A percentile compares a stretch with the other conserved stretches of the same genome.
phyloP scores from a whole-genome alignment of 1,284 basidiomycete species.

The Termitomyces sp. region DNA sequence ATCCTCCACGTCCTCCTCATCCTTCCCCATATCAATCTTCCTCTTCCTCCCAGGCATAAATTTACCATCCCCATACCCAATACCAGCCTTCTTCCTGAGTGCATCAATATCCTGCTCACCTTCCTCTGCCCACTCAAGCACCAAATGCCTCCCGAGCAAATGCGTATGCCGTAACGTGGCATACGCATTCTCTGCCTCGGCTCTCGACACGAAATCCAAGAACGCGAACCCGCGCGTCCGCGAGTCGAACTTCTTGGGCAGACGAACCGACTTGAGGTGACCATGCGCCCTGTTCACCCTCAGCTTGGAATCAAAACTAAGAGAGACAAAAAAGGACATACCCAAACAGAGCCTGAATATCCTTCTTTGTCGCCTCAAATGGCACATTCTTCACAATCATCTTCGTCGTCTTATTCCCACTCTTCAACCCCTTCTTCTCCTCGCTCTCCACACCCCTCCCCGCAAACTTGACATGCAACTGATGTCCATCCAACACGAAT shows the following conservation, averaged over 20 bases:
- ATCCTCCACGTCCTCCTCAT: constrained; percentile 33
- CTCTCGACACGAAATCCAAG: constrained; percentile 84
- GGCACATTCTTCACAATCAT: constrained; percentile 97
- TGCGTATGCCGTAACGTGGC: constrained; percentile 69
- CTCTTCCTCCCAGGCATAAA: constrained; percentile 66
- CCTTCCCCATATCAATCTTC: constrained; percentile 54
- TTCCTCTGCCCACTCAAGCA: constrained; percentile 91
- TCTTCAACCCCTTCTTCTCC: constrained; percentile 38
- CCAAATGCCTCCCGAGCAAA: constrained; percentile 91
- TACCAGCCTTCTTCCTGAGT: constrained; percentile 75
- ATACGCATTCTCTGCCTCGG: constrained; percentile 74
- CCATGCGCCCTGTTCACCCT: constrained; percentile 67
- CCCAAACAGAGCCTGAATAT: constrained; percentile 85
- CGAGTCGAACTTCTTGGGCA: constrained; percentile 85
- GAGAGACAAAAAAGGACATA: constrained; percentile 33
- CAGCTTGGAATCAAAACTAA: constrained; percentile 3
- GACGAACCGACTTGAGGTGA: constrained; percentile 84
- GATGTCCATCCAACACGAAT: constrained; percentile 85
- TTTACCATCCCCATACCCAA: constrained; percentile 63
- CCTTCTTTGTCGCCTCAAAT: constrained; percentile 94
- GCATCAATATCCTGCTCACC: constrained; percentile 68
- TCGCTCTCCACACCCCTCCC: constrained; percentile 75
- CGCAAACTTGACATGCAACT: constrained; percentile 82
- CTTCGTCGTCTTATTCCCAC: constrained; percentile 70
- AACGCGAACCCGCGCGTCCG: constrained; percentile 93